Conservation (phyloP, 2,329 filamentous ascomycete species). For the Penicillium aurantiogriseum region DNA sequence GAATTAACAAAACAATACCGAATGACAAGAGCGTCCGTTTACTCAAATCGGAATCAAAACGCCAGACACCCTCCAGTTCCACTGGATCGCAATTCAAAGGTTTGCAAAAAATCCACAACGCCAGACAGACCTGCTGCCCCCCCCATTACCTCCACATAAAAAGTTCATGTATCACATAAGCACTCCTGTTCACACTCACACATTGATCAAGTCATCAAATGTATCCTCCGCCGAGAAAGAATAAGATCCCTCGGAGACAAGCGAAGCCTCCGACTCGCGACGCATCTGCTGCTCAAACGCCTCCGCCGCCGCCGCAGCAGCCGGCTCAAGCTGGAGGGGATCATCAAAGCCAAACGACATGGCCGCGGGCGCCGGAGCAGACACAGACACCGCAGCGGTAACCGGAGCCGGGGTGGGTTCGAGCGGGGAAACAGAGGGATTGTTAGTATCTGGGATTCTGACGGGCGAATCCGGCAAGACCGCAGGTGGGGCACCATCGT, state of each 20-base stretch:
- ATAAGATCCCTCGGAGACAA: constrained; percentile 31
- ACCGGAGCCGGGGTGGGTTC: not conserved
- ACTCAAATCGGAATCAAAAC: constrained; percentile 8
- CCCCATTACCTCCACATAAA: constrained; percentile 2
- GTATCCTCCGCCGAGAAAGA: constrained; percentile 32
- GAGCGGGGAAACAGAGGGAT: constrained; percentile 15
- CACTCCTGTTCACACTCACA: constrained; percentile 14
- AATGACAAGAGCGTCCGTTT: not conserved
- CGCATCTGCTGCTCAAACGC: constrained; percentile 32
- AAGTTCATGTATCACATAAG: not conserved
- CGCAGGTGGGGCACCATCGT: constrained; percentile 12
- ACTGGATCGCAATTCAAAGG: constrained; percentile 14
- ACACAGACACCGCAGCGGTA: not conserved
- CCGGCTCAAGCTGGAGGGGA: constrained; percentile 28
- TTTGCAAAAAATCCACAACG: constrained; percentile 1
- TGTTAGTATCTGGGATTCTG: constrained; percentile 16
- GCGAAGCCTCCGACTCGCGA: constrained; percentile 30
- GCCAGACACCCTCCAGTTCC: constrained; percentile 18
- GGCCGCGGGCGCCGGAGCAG: not conserved
- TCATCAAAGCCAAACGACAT: constrained; percentile 39
- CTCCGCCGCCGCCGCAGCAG: constrained; percentile 14
- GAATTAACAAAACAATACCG: not conserved
- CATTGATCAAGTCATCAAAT: constrained; percentile 37
- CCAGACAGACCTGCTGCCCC: constrained; percentile 7
- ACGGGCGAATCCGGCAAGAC: constrained; percentile 1